A percentile compares a stretch with the other conserved stretches of the same genome.
phyloP scores from a whole-genome alignment of 73 alveolate genomes.

The Paramecium biaurelia region DNA sequence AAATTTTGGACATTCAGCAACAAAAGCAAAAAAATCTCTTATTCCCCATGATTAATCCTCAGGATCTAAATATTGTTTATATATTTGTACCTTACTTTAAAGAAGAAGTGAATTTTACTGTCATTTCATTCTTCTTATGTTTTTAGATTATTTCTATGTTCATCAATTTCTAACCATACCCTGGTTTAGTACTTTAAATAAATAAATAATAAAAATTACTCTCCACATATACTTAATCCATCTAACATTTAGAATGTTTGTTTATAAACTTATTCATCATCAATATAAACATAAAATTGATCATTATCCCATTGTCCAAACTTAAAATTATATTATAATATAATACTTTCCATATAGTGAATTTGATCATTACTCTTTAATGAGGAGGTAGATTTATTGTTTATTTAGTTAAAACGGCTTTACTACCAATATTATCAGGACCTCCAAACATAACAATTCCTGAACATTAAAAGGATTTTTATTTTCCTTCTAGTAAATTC shows the following conservation, averaged over 20 bases:
- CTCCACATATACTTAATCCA: constrained; percentile 36
- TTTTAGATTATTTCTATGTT: background rate
- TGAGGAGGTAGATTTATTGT: constrained; percentile 8
- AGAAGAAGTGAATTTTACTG: background rate
- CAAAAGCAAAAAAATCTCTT: constrained; percentile 30
- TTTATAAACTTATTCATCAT: background rate
- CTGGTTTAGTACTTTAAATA: background rate
- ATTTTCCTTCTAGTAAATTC: constrained; percentile 28
- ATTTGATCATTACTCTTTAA: constrained; percentile 18
- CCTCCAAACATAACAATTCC: constrained; percentile 51
- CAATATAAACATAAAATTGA: background rate
- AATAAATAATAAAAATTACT: background rate
- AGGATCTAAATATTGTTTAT: background rate
- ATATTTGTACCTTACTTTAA: constrained; percentile 1
- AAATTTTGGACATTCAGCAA: constrained; percentile 22
- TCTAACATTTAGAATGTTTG: background rate
- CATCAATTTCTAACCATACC: background rate
- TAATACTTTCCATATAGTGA: constrained; percentile 7
- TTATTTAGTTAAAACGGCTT: background rate
- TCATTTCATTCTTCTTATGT: background rate
- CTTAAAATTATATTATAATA: background rate
- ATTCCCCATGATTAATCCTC: constrained; percentile 48
- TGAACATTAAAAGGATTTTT: background rate
- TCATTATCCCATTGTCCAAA: constrained; percentile 43
- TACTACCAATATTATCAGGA: background rate